phyloP scores from a whole-genome alignment of 352 stramenopile species.

The Phytophthora vignae region DNA sequence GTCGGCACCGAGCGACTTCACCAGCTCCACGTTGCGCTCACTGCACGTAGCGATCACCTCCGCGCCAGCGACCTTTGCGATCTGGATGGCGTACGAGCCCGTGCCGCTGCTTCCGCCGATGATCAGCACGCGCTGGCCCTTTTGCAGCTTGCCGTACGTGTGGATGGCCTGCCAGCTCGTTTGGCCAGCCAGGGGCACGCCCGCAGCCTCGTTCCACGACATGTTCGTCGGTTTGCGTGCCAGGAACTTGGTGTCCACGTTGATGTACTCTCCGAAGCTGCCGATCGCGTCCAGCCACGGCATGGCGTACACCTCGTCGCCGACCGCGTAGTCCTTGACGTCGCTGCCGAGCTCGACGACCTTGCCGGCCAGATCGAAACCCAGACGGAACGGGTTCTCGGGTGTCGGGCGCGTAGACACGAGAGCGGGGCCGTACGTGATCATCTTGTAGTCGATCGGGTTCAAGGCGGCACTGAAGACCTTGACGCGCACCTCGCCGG shows the following conservation, averaged over 20 bases:
- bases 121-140: constrained; percentile 50
- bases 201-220: constrained; percentile 46
- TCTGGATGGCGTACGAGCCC: constrained; percentile 62
- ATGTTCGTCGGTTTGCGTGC: constrained; percentile 50
- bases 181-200: constrained; percentile 31
- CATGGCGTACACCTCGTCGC: constrained; percentile 47
- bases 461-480: constrained; percentile 44
- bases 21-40: constrained; percentile 48
- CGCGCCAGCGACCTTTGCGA: constrained; percentile 54
- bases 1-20: constrained; percentile 54
- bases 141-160: constrained; percentile 37
- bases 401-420: constrained; percentile 7
- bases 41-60: constrained; percentile 47
- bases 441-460: constrained; percentile 42
- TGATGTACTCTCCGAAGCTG: constrained; percentile 50
- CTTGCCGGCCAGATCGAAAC: constrained; percentile 32
- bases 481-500: constrained; percentile 40
- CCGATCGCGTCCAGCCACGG: constrained; percentile 3
- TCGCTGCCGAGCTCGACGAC: constrained; percentile 42
- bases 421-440: not conserved
- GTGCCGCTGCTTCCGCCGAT: constrained; percentile 62
- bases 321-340: constrained; percentile 36
- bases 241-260: constrained; percentile 32
- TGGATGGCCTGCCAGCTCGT: constrained; percentile 26
- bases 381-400: constrained; percentile 26